phyloP scores from a whole-genome alignment of 2,329 filamentous ascomycete species.

The Exophiala phaeomuriformis region DNA sequence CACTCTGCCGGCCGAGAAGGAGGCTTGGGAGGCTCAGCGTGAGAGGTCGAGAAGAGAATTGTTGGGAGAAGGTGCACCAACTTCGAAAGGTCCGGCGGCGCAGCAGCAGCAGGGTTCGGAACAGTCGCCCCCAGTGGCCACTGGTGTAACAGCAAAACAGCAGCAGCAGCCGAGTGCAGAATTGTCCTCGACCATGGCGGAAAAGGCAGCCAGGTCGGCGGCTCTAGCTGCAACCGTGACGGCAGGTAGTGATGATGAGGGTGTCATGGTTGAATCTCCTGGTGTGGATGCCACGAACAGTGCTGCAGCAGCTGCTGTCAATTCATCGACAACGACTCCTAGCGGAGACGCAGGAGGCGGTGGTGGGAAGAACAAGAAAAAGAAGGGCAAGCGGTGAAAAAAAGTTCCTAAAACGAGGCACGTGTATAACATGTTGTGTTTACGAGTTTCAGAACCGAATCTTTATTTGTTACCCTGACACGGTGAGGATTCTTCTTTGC shows the following conservation, averaged over 20 bases:
- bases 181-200: not conserved
- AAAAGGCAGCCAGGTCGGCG: slow-evolving; percentile 31
- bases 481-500: too few species aligned
- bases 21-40: slow-evolving; percentile 84
- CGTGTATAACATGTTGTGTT: slow-evolving; percentile 1
- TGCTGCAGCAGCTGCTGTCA: slow-evolving; percentile 34
- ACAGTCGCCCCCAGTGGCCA: not conserved
- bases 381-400: slow-evolving; percentile 43
- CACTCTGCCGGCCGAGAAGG: slow-evolving; percentile 65
- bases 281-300: slow-evolving; percentile 15
- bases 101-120: not conserved
- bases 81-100: not conserved
- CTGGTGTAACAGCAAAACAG: not conserved
- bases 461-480: too few species aligned
- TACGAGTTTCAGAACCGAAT: too few species aligned
- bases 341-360: slow-evolving; percentile 20
- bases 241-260: slow-evolving; percentile 59
- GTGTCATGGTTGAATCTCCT: slow-evolving; percentile 62
- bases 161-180: not conserved
- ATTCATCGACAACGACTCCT: slow-evolving; percentile 18
- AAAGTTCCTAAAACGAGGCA: slow-evolving; percentile 13
- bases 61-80: not conserved
- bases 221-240: not conserved
- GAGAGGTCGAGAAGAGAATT: slow-evolving; percentile 79
- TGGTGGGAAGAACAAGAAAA: slow-evolving; percentile 40